A percentile compares a stretch with the other conserved stretches of the same genome.
Conservation (phyloP, 805 yeast genomes). For the Kodamaea kakaduensis region DNA sequence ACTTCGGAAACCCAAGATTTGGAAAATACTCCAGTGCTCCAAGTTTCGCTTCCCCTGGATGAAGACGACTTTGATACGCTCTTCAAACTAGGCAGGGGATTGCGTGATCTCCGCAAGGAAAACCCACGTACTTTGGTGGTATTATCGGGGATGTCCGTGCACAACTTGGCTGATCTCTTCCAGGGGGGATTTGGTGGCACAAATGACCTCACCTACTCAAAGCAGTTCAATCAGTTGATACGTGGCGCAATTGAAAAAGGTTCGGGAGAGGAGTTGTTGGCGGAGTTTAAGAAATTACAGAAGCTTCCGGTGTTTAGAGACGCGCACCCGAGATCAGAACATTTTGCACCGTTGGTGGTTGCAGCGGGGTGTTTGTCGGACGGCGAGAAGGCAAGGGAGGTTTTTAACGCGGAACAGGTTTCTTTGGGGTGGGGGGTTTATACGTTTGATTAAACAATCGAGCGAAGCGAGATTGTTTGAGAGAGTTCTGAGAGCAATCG, state of each 20-base stretch:
- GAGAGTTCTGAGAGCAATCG: too few species aligned
- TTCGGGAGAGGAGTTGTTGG: conserved; percentile 25
- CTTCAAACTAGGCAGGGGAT: conserved; percentile 52
- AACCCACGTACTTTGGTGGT: conserved; percentile 43
- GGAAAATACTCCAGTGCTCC: conserved; percentile 45
- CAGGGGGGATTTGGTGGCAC: too few species aligned
- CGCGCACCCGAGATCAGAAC: conserved; percentile 79
- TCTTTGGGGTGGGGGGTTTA: conserved; percentile 73
- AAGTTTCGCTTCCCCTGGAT: conserved; percentile 45
- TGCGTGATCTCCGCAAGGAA: conserved; percentile 44
- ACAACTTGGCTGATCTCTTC: conserved; percentile 56
- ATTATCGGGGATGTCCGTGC: conserved; percentile 78
- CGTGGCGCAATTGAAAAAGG: conserved; percentile 31
- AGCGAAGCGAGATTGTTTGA: neutral
- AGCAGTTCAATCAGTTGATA: conserved; percentile 48
- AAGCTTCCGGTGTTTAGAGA: conserved; percentile 28
- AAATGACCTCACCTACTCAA: conserved; percentile 44
- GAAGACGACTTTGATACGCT: conserved; percentile 39
- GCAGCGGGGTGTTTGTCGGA: conserved; percentile 53
- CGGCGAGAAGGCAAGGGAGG: conserved; percentile 26
- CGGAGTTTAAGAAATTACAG: conserved; percentile 34
- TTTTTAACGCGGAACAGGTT: conserved; percentile 41
- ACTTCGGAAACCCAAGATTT: conserved; percentile 31
- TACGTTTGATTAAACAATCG: conserved; percentile 39
- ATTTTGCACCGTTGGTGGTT: conserved; percentile 63